Evolutionary conservation across 495 filamentous ascomycete genomes (phyloP).

Genomic region (Durotheca rogersii): DNA sequence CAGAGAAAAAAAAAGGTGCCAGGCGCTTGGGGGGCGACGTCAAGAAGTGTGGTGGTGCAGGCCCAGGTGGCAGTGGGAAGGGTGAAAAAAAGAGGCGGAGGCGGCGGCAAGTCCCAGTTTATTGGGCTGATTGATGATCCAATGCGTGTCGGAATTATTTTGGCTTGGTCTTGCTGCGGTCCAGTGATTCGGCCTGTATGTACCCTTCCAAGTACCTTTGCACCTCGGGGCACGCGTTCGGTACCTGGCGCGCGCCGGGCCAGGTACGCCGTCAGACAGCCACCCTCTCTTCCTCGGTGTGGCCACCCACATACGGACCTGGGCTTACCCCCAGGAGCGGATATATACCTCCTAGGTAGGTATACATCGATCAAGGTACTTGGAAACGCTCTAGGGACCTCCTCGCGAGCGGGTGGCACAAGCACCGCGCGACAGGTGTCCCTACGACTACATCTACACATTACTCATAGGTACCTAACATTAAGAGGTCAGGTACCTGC

Average conservation of each 20-base stretch:
- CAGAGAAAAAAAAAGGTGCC: conserved; percentile 27
- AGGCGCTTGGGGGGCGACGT: conserved; percentile 28
- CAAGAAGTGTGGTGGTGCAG: conserved; percentile 41
- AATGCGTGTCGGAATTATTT: conserved; percentile 31
- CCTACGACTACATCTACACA: too few species aligned
- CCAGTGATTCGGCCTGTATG: neutral
- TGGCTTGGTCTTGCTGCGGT: conserved; percentile 11
- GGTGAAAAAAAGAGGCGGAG: conserved; percentile 32
- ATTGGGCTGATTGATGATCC: conserved; percentile 24
- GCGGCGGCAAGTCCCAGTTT: conserved; percentile 31
- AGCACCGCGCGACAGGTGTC: too few species aligned
- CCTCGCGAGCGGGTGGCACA: too few species aligned
- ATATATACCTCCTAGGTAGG: too few species aligned
- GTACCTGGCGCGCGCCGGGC: neutral
- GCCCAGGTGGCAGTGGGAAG: conserved; percentile 36
- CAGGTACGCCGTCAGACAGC: neutral
- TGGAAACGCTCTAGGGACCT: too few species aligned
- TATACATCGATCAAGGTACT: too few species aligned
- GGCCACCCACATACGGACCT: too few species aligned
- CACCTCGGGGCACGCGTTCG: neutral
- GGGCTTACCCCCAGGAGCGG: too few species aligned
- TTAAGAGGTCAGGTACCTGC: too few species aligned
- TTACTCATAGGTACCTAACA: too few species aligned
- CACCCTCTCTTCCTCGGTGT: too few species aligned
- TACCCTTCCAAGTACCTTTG: conserved; percentile 15